Percentiles rank a stretch among this genome's conserved stretches.
Conservation (phyloP, 75 land plant genomes). For the Adiantum capillusveneris region DNA sequence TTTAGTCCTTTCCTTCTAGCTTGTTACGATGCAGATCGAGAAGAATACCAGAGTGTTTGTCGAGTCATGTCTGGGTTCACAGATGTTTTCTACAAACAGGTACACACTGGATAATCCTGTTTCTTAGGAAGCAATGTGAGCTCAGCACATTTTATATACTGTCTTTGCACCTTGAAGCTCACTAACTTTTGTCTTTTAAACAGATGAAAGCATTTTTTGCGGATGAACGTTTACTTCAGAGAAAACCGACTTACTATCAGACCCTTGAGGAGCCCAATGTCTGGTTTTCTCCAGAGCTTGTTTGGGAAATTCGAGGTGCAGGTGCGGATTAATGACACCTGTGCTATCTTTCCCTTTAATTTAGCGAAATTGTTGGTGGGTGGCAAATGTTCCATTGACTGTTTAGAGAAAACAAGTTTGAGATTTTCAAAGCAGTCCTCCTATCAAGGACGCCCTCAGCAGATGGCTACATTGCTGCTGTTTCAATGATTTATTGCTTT, state of each 20-base stretch:
- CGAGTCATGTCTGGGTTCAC: conserved; percentile 99
- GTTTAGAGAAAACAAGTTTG: too few species aligned
- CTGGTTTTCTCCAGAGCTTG: conserved; percentile 83
- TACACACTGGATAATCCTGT: conserved; percentile 10
- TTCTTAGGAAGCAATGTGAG: too few species aligned
- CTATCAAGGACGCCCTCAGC: too few species aligned
- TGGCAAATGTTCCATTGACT: too few species aligned
- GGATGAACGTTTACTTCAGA: conserved; percentile 53
- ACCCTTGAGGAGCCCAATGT: conserved; percentile 75
- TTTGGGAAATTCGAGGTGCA: conserved; percentile 97
- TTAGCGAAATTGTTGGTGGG: too few species aligned
- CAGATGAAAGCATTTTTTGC: conserved; percentile 85
- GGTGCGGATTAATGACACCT: conserved; percentile 40
- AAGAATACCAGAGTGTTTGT: conserved; percentile 95
- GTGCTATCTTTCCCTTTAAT: too few species aligned
- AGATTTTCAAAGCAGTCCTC: too few species aligned
- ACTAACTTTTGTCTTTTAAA: conserved; percentile 1
- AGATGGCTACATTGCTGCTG: too few species aligned
- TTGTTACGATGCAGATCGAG: conserved; percentile 83
- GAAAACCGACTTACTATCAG: conserved; percentile 74
- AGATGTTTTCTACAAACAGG: conserved; percentile 83
- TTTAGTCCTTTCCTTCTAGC: conserved; percentile 96
- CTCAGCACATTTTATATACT: neutral
- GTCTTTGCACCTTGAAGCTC: neutral
- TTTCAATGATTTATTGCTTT: too few species aligned